Conservation (phyloP, 2,329 filamentous ascomycete genomes). For the Talaromyces piceae region DNA sequence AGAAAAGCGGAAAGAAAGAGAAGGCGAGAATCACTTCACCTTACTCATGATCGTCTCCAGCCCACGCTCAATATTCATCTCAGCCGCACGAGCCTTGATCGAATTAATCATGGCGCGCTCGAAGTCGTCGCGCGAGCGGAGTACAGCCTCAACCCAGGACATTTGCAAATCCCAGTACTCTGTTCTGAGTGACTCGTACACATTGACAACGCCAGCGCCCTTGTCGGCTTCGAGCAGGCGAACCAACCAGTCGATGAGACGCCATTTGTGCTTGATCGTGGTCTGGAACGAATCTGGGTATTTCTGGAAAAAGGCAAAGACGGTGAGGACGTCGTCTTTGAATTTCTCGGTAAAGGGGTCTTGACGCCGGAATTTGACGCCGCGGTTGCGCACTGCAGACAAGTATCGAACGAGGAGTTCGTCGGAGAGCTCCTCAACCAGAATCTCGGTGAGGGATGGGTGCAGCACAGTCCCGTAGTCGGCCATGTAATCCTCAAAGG, state of each 20-base stretch:
- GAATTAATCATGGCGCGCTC: conserved; percentile 81
- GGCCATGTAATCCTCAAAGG: conserved; percentile 87
- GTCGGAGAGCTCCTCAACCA: conserved; percentile 88
- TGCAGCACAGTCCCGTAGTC: conserved; percentile 83
- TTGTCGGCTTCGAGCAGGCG: conserved; percentile 68
- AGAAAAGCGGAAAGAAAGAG: not conserved
- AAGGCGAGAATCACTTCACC: conserved; percentile 65
- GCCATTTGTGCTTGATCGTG: conserved; percentile 84
- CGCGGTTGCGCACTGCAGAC: conserved; percentile 75
- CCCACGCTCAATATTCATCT: conserved; percentile 71
- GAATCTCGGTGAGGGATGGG: conserved; percentile 79
- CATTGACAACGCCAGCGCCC: conserved; percentile 62
- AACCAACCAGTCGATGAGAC: conserved; percentile 78
- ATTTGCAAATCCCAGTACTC: conserved; percentile 92
- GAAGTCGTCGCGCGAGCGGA: conserved; percentile 85
- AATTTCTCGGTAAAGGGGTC: conserved; percentile 92
- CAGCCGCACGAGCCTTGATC: conserved; percentile 82
- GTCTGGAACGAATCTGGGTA: conserved; percentile 63
- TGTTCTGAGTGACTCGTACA: conserved; percentile 76
- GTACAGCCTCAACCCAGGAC: conserved; percentile 87
- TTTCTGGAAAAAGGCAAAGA: conserved; percentile 78
- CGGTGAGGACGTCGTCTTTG: conserved; percentile 82
- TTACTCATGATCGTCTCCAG: conserved; percentile 92
- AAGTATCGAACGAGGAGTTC: conserved; percentile 85
- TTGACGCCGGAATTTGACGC: conserved; percentile 74